Base-by-base conservation (phyloP, 768 basidiomycete genomes). In the Phylloporus sp. region DNA sequence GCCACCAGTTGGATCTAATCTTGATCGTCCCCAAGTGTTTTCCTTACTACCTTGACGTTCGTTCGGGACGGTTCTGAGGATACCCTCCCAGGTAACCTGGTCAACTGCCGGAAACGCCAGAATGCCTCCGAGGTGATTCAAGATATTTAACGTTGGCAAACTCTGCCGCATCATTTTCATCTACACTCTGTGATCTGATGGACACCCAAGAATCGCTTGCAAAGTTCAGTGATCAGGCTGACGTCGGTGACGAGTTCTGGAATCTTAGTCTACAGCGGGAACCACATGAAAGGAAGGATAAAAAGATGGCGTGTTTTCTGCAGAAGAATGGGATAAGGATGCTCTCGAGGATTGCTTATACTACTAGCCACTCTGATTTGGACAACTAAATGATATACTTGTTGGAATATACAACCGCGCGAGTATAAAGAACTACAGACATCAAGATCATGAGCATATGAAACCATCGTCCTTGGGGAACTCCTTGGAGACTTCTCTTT, bases 21-120 rank as follows among this genome's bases (percentile, higher is more conserved):
- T 41, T 43, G 35, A 36, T 12, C 16, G 15, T 10, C 53, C n/a
- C 0, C 59, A 97, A 97, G 97, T 62, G 89, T 97, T 49, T 97
- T 95, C 75, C 81, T 99, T 24, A 95, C 95, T 6, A 91, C 89
- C 7, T 76, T 98, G 55, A 95, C 94, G 16, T 97, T 98, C 70
- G 95, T 97, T 66, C 92, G 97, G 70, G 97, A 97, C 60, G 97
- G 95, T 9, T 93, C 91, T 63, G 86, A 88, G 45, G 91, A 98
- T 73, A 82, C 78, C 59, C 75, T 97, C 10, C 79, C 79, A n/a
- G 87, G 83, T 8, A 79, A 81, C 50, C 74, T 95, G 56, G 85
- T 98, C 72, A 97, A 98, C 73, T 98, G 98, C 74, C 83, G 86
- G 64, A 99, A 99, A 70, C 88, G 95, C 16, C 86, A 91, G 61